Evolutionary conservation across 495 filamentous ascomycete species (phyloP).

Genomic region (Annulohypoxylon bovei): DNA sequence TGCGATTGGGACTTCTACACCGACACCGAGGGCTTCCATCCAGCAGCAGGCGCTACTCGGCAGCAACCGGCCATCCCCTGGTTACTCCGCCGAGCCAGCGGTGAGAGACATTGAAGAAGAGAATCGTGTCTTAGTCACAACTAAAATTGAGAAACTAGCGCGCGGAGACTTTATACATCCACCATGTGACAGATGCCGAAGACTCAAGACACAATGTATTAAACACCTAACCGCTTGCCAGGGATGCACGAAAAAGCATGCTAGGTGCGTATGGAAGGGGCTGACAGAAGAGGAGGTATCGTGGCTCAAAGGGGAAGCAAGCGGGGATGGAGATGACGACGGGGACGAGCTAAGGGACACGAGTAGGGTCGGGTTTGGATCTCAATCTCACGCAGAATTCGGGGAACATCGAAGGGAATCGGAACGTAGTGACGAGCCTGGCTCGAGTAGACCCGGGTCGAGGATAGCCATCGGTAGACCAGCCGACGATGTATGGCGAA

Average conservation of each 20-base stretch:
- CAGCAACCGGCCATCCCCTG: slow-evolving; percentile 44
- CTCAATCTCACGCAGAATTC: slow-evolving; percentile 30
- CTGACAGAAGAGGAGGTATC: slow-evolving; percentile 75
- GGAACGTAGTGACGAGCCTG: slow-evolving; percentile 37
- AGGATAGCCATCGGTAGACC: slow-evolving; percentile 42
- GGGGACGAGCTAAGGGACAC: slow-evolving; percentile 41
- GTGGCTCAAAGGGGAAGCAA: slow-evolving; percentile 42
- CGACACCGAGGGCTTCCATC: slow-evolving; percentile 43
- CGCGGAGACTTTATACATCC: slow-evolving; percentile 78
- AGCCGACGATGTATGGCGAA: slow-evolving; percentile 46
- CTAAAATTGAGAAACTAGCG: slow-evolving; percentile 77
- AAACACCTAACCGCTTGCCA: slow-evolving; percentile 87
- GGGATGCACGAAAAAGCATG: slow-evolving; percentile 89
- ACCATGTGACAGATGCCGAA: slow-evolving; percentile 83
- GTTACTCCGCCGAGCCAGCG: slow-evolving; percentile 38
- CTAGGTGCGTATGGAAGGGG: slow-evolving; percentile 83
- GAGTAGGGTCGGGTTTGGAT: slow-evolving; percentile 31
- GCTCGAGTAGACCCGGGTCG: slow-evolving; percentile 29
- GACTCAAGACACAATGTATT: slow-evolving; percentile 80
- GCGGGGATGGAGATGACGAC: slow-evolving; percentile 41
- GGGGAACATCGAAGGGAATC: slow-evolving; percentile 30
- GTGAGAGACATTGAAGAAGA: slow-evolving; percentile 43
- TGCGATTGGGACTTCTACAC: slow-evolving; percentile 38
- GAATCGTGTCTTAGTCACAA: slow-evolving; percentile 71
- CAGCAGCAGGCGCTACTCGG: slow-evolving; percentile 40